Percentiles rank a stretch among this genome's conserved stretches.
Evolutionary conservation across 805 yeast species (phyloP).

Genomic region (Danielia oregonensis): DNA sequence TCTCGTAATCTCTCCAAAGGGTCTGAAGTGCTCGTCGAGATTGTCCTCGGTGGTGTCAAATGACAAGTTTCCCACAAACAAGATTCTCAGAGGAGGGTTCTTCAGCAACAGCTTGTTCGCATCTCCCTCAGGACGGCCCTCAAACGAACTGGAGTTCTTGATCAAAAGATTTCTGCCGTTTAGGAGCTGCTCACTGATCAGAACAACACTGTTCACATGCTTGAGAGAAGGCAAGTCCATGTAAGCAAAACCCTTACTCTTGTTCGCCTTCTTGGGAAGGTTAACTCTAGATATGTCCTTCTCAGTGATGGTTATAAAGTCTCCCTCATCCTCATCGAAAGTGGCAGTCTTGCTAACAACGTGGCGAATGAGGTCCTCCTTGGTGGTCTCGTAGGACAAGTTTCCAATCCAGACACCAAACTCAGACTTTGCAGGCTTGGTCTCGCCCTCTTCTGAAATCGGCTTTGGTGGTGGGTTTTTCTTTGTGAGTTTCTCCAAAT

Average conservation of each 20-base stretch:
- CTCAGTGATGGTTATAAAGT: conserved; percentile 40
- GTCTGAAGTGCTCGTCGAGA: conserved; percentile 78
- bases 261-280: conserved; percentile 69
- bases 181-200: conserved; percentile 65
- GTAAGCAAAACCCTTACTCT: conserved; percentile 85
- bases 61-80: conserved; percentile 90
- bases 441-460: conserved; percentile 24
- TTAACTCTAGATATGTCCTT: conserved; percentile 71
- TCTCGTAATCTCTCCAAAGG: conserved; percentile 80
- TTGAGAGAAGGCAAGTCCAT: conserved; percentile 66
- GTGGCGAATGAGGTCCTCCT: conserved; percentile 67
- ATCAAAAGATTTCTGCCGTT: conserved; percentile 86
- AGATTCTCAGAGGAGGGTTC: conserved; percentile 83
- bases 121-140: conserved; percentile 75
- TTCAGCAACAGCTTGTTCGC: conserved; percentile 48
- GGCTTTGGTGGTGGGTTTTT: conserved; percentile 41
- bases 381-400: conserved; percentile 76
- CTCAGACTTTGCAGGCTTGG: conserved; percentile 41
- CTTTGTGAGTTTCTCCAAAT: conserved; percentile 50
- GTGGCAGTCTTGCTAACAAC: conserved; percentile 55
- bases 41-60: conserved; percentile 85
- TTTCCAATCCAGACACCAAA: conserved; percentile 95
- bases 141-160: conserved; percentile 74
- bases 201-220: conserved; percentile 60
- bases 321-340: conserved; percentile 21